Conservation (phyloP, 345 rosid genomes). For the Abelmoschus esculentus region DNA sequence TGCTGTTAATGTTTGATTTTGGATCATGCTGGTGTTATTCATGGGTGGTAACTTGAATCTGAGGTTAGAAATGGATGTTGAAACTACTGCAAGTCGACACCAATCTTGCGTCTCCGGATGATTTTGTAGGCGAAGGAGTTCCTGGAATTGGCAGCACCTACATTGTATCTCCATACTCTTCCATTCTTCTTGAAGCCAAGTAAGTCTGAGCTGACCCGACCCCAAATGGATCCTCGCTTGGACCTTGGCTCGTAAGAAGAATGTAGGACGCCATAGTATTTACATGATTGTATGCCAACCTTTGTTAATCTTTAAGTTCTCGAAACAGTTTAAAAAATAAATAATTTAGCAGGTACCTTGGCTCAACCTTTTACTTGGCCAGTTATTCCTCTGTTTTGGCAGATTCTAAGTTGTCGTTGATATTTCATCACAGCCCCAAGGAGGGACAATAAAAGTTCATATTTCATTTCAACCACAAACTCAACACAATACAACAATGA, state of each 20-base stretch:
- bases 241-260: neutral
- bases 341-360: neutral
- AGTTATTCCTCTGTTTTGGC: too few species aligned
- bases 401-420: too few species aligned
- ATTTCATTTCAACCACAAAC: too few species aligned
- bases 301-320: neutral
- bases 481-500: neutral
- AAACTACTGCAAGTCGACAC: constrained; percentile 65
- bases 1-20: constrained; percentile 1
- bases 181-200: constrained; percentile 52
- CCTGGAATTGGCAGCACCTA: constrained; percentile 49
- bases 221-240: neutral
- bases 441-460: too few species aligned
- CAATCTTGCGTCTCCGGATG: constrained; percentile 56
- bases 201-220: constrained; percentile 17
- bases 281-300: neutral
- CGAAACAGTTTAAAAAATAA: neutral
- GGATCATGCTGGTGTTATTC: neutral
- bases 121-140: constrained; percentile 55
- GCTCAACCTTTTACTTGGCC: too few species aligned
- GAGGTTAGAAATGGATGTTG: neutral
- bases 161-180: constrained; percentile 52
- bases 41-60: neutral
- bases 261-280: neutral
- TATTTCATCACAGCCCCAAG: too few species aligned